These are phyloP conservation scores for Coriolopsis trogii DNA, from an alignment of 1,284 basidiomycete genomes.

Conservation along the genomic window DNA sequence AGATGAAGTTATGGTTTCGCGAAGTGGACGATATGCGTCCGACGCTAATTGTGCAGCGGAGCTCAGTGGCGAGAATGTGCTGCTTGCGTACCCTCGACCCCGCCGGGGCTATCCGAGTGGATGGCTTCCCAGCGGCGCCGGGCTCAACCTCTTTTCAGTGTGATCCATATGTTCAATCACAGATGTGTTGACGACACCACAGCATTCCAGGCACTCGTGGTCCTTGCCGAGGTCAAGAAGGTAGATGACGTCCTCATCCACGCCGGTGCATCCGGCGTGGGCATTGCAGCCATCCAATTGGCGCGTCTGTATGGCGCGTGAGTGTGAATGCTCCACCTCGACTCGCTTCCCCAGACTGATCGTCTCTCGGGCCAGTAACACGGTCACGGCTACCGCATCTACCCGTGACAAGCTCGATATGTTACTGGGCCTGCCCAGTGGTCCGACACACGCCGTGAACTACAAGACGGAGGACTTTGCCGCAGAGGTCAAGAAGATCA, in stretches of 20 bases:
- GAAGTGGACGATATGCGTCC: too few species aligned
- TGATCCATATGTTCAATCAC: too few species aligned
- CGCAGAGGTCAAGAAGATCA: conserved; percentile 64
- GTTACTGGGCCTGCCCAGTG: conserved; percentile 65
- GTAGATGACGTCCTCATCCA: conserved; percentile 86
- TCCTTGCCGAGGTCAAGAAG: conserved; percentile 69
- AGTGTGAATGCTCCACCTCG: conserved; percentile 34
- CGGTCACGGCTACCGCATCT: conserved; percentile 86
- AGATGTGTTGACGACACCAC: conserved; percentile 2
- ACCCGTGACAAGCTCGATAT: conserved; percentile 84
- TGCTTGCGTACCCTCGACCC: too few species aligned
- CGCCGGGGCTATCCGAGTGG: too few species aligned
- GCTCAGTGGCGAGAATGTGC: too few species aligned
- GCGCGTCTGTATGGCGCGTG: conserved; percentile 77
- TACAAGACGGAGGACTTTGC: conserved; percentile 87
- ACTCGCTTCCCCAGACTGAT: conserved; percentile 12
- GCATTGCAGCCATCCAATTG: conserved; percentile 89
- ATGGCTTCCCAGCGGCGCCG: too few species aligned
- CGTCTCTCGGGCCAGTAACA: conserved; percentile 47
- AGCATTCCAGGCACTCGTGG: conserved; percentile 84
- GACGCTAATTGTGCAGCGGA: too few species aligned
- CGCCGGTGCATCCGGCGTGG: conserved; percentile 90
- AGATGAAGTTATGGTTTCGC: too few species aligned
- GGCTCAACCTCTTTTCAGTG: too few species aligned
- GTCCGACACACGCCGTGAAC: conserved; percentile 79